Evolutionary conservation across 305 asterid genomes (phyloP).

Genomic region (Caryopteris hybrid): DNA sequence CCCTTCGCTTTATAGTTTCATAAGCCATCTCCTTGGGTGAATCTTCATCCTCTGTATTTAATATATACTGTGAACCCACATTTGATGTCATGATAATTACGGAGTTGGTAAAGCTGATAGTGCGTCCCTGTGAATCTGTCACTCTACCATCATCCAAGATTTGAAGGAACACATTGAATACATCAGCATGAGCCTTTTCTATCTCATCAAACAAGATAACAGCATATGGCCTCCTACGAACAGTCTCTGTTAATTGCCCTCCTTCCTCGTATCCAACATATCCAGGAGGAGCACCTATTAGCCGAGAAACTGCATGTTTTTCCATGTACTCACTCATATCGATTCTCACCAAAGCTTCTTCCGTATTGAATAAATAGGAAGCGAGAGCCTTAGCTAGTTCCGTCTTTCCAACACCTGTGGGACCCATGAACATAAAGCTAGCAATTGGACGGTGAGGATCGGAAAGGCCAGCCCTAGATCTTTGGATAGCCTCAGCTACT

Average conservation of each 20-base stretch:
- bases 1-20: slow-evolving; percentile 64
- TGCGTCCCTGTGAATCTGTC: slow-evolving; percentile 90
- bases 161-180: slow-evolving; percentile 89
- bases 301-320: slow-evolving; percentile 86
- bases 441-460: slow-evolving; percentile 98
- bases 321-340: slow-evolving; percentile 99
- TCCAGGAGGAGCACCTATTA: slow-evolving; percentile 97
- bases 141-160: slow-evolving; percentile 94
- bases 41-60: slow-evolving; percentile 51
- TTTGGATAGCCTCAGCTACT: slow-evolving; percentile 86
- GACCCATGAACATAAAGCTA: slow-evolving; percentile 99
- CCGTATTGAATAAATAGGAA: slow-evolving; percentile 75
- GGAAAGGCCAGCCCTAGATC: slow-evolving; percentile 92
- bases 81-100: slow-evolving; percentile 95
- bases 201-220: slow-evolving; percentile 90
- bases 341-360: slow-evolving; percentile 86
- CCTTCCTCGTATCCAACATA: slow-evolving; percentile 97
- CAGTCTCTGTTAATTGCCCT: slow-evolving; percentile 82
- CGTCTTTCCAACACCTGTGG: slow-evolving; percentile 96
- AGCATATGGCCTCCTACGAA: slow-evolving; percentile 87
- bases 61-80: slow-evolving; percentile 85
- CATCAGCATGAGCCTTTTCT: slow-evolving; percentile 92
- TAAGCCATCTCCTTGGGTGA: slow-evolving; percentile 56
- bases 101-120: slow-evolving; percentile 73
- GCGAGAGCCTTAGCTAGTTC: slow-evolving; percentile 96